Percentiles rank a stretch among this genome's conserved stretches.
These are phyloP conservation scores for Corylus americana DNA, from an alignment of 306 rosid genomes.

Conservation along the genomic window DNA sequence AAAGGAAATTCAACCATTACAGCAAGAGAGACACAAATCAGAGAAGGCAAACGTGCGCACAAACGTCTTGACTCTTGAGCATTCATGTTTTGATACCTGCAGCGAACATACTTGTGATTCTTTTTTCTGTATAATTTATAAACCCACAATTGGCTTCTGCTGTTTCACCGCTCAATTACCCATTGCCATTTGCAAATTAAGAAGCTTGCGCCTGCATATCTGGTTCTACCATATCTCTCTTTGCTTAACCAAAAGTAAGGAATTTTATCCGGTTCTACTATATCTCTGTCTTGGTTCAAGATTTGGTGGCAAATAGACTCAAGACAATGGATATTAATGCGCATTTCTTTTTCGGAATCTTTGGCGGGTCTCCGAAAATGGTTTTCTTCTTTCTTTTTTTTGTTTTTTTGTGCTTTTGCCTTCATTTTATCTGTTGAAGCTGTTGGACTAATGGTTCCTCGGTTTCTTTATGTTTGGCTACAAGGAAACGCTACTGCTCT, in stretches of 20 bases:
- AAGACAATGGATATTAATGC: conserved; percentile 44
- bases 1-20: too few relatives aligned
- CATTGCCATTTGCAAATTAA: not conserved
- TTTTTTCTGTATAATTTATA: too few relatives aligned
- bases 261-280: too few relatives aligned
- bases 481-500: conserved; percentile 86
- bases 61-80: too few relatives aligned
- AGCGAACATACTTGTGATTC: too few relatives aligned
- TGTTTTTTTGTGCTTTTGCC: too few relatives aligned
- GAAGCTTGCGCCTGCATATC: not conserved
- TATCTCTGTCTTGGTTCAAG: not conserved
- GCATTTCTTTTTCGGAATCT: conserved; percentile 72
- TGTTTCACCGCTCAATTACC: too few relatives aligned
- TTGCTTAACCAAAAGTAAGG: too few relatives aligned
- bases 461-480: conserved; percentile 13
- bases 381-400: not conserved
- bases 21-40: too few relatives aligned
- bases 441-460: conserved; percentile 4
- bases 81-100: too few relatives aligned
- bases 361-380: conserved; percentile 45
- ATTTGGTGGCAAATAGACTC: not conserved
- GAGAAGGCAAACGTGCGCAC: too few relatives aligned
- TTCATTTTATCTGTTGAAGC: not conserved
- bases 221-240: not conserved
- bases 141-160: too few relatives aligned